Evolutionary conservation across 257 asterid species (phyloP).

Genomic region (Salvia miltiorrhiza): DNA sequence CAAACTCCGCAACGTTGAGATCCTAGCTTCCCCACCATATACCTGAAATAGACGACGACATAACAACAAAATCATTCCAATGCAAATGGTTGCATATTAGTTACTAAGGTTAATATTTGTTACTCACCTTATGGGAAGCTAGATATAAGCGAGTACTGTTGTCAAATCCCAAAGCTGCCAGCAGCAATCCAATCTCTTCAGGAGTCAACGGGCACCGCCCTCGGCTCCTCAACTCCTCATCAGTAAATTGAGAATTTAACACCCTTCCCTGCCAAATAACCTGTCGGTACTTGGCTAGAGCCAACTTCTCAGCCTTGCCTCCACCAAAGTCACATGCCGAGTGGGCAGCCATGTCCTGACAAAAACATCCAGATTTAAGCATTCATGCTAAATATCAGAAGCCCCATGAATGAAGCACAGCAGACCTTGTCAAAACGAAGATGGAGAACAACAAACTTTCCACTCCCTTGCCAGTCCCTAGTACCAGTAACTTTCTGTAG

Average conservation of each 20-base stretch:
- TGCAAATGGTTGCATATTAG: neutral
- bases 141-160: constrained; percentile 84
- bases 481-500: constrained; percentile 37
- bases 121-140: constrained; percentile 88
- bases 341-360: constrained; percentile 99
- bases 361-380: constrained; percentile 14
- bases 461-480: constrained; percentile 41
- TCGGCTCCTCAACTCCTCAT: constrained; percentile 93
- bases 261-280: constrained; percentile 98
- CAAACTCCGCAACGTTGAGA: constrained; percentile 64
- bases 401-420: neutral
- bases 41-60: constrained; percentile 42
- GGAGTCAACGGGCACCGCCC: constrained; percentile 99
- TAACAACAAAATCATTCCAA: neutral
- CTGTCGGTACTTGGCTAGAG: constrained; percentile 94
- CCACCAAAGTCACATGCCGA: constrained; percentile 99
- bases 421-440: constrained; percentile 96
- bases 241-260: constrained; percentile 89
- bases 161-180: constrained; percentile 96
- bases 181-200: constrained; percentile 92
- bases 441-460: constrained; percentile 85
- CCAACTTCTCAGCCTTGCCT: constrained; percentile 92
- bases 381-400: neutral
- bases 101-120: neutral
- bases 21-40: constrained; percentile 91